phyloP scores from a whole-genome alignment of 805 yeast species.

The Brettanomyces nanus region DNA sequence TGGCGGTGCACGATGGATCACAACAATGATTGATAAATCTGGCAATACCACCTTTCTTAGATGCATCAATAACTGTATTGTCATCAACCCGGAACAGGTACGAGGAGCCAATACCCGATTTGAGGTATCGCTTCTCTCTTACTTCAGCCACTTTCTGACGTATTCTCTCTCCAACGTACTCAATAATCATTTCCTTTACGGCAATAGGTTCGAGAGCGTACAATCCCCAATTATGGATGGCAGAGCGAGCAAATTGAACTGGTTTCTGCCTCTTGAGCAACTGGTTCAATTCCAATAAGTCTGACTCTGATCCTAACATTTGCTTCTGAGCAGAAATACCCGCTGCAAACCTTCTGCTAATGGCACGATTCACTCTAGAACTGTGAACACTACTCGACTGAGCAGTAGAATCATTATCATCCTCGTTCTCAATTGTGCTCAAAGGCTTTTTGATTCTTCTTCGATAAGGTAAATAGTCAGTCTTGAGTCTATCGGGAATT shows the following conservation, averaged over 20 bases:
- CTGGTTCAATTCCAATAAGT: constrained; percentile 74
- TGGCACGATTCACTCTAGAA: constrained; percentile 80
- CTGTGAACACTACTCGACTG: constrained; percentile 41
- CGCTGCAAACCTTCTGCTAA: constrained; percentile 81
- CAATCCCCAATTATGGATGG: constrained; percentile 97
- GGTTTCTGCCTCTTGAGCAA: constrained; percentile 86
- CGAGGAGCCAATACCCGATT: constrained; percentile 92
- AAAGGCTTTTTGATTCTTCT: constrained; percentile 61
- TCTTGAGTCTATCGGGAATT: constrained; percentile 64
- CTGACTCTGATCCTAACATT: constrained; percentile 73
- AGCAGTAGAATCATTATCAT: constrained; percentile 27
- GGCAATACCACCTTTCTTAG: constrained; percentile 95
- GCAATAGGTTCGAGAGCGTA: constrained; percentile 93
- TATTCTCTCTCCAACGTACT: constrained; percentile 92
- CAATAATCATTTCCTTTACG: constrained; percentile 96
- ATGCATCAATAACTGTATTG: constrained; percentile 92
- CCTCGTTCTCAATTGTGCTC: constrained; percentile 59
- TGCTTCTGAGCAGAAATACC: constrained; percentile 78
- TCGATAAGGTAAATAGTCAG: constrained; percentile 76
- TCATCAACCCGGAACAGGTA: constrained; percentile 90
- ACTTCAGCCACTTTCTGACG: constrained; percentile 92
- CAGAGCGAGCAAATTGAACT: constrained; percentile 93
- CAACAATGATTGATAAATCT: constrained; percentile 96
- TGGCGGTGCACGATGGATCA: constrained; percentile 95
- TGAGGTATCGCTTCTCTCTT: constrained; percentile 75